Evolutionary conservation across 176 grass and related monocot genomes (phyloP).

Genomic region (Hsuehochloa calcarea): DNA sequence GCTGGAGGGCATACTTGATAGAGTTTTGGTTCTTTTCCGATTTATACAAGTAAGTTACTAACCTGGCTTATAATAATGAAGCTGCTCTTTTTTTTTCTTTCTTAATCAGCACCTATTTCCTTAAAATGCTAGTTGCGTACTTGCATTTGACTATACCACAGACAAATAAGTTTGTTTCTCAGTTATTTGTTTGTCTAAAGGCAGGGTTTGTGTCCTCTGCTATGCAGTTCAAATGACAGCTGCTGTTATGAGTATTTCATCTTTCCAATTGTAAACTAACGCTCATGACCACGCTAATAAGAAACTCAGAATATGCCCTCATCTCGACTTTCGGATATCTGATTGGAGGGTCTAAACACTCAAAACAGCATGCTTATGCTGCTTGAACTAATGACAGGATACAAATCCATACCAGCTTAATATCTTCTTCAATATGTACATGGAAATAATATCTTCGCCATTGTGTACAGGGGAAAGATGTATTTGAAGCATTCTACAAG

Average conservation of each 20-base stretch:
- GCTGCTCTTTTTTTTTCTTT: neutral
- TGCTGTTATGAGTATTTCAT: no score
- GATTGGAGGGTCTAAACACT: no score
- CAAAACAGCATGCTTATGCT: no score
- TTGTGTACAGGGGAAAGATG: conserved; percentile 84
- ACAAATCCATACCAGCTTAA: no score
- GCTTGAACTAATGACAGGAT: no score
- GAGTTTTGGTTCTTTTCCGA: conserved; percentile 94
- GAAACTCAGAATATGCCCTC: no score
- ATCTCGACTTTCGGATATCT: no score
- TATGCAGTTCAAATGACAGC: neutral
- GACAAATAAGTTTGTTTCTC: neutral
- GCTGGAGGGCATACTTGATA: conserved; percentile 92
- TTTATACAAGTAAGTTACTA: conserved; percentile 88
- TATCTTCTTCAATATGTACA: neutral
- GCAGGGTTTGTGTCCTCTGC: no score
- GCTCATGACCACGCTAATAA: no score
- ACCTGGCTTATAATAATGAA: neutral
- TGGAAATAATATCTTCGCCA: neutral
- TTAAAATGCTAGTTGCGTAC: neutral
- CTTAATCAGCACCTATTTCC: neutral
- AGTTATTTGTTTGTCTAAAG: neutral
- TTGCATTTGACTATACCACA: no score
- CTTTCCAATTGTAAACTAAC: no score
- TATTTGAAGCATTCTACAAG: conserved; percentile 99